Evolutionary conservation across 2,329 filamentous ascomycete species (phyloP), one percentile per base, ranked within the genome.

Genomic region (Colletotrichum sp.): DNA sequence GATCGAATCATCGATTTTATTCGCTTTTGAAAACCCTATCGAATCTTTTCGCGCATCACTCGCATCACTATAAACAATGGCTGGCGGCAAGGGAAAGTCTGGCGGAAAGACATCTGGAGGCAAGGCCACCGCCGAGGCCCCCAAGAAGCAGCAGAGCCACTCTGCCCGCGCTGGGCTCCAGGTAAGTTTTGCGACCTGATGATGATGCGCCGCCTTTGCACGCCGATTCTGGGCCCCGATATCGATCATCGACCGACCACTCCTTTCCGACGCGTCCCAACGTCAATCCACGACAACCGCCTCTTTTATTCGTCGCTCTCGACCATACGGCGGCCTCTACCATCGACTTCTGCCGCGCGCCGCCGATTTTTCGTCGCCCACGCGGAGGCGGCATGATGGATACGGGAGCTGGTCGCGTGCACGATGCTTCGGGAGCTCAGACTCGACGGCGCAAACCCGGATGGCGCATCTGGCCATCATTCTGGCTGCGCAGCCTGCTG

Each of bases 71-170:
- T 78, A 75, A 79, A 87, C 84, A 87, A 92, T 92, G 91, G 86
- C 96, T 84, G 96, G 96, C 84, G 96, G 96, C 89, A 98, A 98
- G 91, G 96, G 96, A 91, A 97, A 96, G 90, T 95, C 93, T 78
- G 96, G 96, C 82, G 96, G 96, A 84, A 98, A 97, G 93, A 96
- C 88, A 84, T 90, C 94, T 74, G 95, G 95, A 81, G 94, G 95
- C 81, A 97, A 97, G 90, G 90, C 89, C 66, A 88, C 88, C 76
- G 87, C 83, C 82, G 93, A 93, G 79, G 91, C 90, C 71, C 88
- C 93, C 84, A 95, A 94, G 89, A 98, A 98, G 90, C 94, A 95
- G 83, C 95, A 97, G 88, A 98, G 97, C 88, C 96, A 98, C 90
- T 98, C 96, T 82, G 95, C 95, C 83, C 96, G 97, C 87, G 96